Evolutionary conservation across 148 eudicot genomes (phyloP), one percentile per base, ranked within the genome.

Genomic region (Camellia sinensis): DNA sequence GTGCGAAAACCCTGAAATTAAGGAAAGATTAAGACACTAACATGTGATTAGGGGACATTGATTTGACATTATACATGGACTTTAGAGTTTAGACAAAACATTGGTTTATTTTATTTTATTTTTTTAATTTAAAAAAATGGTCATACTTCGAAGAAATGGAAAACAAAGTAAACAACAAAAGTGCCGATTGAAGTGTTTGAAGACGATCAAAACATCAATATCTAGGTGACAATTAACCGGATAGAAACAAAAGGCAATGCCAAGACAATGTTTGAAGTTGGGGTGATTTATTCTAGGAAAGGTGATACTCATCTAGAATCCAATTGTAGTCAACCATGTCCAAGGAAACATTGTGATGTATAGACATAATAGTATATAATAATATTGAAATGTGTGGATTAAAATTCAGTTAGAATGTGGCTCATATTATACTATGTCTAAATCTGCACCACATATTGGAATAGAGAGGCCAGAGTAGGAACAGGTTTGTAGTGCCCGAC

Each of bases 1-100:
- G 75, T 43, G 77, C 79, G 60, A 82, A 69, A 84, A 75, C 2
- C 87, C 91, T 7, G 89, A 80, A 85, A 81, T 79, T 83, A 82
- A 80, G 91, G 88, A 77, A 79, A 45, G 73, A 78, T 84, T 79
- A 80, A 65, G 84, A 75, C 63, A 61, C 45, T 41, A 82, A 81
- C 37, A 77, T 46, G 78, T 46, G 82, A 86, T 54, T 84, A 75
- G 83, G 82, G 80, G 81, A 80, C 84, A 81, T 62, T 77, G 86
- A 86, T 77, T 69, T 67, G 87, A 85, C 78, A 77, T 69, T 82
- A 69, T 78, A 76, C 78, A 81, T 76, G 84, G 83, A 50, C 67
- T 68, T 75, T 82, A 29, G 56, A 73, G 21, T 67, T 54, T 29
- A 29, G 37, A 29, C 37, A 29, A 29, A 29, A 29, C 37, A 29